phyloP scores from a whole-genome alignment of 352 stramenopile species.

The Pythium pyrilobum region DNA sequence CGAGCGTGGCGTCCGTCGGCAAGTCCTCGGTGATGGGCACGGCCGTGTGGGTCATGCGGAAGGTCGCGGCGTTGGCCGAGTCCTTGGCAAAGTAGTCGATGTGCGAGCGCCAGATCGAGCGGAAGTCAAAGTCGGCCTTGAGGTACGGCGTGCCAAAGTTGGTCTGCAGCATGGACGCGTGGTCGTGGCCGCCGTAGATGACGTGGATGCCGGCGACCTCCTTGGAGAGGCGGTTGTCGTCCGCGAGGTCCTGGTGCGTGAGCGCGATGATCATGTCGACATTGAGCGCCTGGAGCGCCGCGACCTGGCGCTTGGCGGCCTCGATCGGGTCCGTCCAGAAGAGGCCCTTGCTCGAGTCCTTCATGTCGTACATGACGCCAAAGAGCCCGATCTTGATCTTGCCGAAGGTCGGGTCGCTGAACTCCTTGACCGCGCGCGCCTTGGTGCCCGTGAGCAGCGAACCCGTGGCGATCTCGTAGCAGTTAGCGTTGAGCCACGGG shows the following conservation, averaged over 20 bases:
- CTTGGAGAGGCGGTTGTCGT: slow-evolving; percentile 70
- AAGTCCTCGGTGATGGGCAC: slow-evolving; percentile 58
- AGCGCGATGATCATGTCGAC: slow-evolving; percentile 75
- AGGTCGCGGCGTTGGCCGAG: slow-evolving; percentile 19
- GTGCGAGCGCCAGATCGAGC: slow-evolving; percentile 53
- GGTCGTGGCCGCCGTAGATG: slow-evolving; percentile 70
- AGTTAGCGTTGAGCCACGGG: slow-evolving; percentile 72
- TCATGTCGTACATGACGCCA: slow-evolving; percentile 78
- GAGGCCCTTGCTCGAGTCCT: slow-evolving; percentile 51
- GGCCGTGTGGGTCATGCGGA: slow-evolving; percentile 45
- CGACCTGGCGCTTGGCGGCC: slow-evolving; percentile 45
- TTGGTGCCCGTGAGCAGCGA: slow-evolving; percentile 50
- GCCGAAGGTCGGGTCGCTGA: slow-evolving; percentile 34
- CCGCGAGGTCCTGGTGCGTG: slow-evolving; percentile 60
- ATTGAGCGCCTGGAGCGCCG: slow-evolving; percentile 26
- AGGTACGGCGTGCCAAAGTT: slow-evolving; percentile 69
- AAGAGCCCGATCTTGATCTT: slow-evolving; percentile 60
- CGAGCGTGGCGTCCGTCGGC: slow-evolving; percentile 39
- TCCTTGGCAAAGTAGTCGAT: slow-evolving; percentile 52
- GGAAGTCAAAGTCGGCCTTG: slow-evolving; percentile 72
- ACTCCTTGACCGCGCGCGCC: slow-evolving; percentile 40
- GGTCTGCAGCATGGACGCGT: slow-evolving; percentile 68
- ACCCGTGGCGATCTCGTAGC: slow-evolving; percentile 41
- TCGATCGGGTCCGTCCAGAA: slow-evolving; percentile 66
- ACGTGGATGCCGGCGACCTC: slow-evolving; percentile 57